phyloP scores from a whole-genome alignment of 768 basidiomycete genomes.

The Naematelia encephala region DNA sequence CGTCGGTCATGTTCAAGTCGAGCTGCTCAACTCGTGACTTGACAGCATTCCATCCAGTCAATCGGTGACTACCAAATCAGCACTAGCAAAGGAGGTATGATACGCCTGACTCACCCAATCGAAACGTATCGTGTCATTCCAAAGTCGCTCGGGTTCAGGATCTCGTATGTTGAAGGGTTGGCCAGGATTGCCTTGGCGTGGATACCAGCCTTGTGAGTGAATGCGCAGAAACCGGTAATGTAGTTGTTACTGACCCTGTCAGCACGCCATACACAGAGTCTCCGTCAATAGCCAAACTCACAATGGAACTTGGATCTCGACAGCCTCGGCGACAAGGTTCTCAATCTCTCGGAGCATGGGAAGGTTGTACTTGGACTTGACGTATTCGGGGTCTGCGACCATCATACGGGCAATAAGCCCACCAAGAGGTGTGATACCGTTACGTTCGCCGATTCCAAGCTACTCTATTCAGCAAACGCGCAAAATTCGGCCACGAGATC shows the following conservation, averaged over 20 bases:
- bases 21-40: constrained; percentile 99
- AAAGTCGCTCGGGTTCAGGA: constrained; percentile 98
- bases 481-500: not conserved
- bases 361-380: constrained; percentile 99
- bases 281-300: too few relatives aligned
- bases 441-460: constrained; percentile 98
- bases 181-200: constrained; percentile 99
- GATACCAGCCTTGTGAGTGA: constrained; percentile 99
- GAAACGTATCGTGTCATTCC: constrained; percentile 96
- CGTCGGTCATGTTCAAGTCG: constrained; percentile 81
- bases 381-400: constrained; percentile 95
- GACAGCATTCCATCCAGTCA: constrained; percentile 99
- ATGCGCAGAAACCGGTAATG: constrained; percentile 93
- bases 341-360: constrained; percentile 96
- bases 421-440: constrained; percentile 96
- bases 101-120: constrained; percentile 59
- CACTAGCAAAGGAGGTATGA: not conserved
- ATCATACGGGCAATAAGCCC: constrained; percentile 93
- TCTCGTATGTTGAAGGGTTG: constrained; percentile 99
- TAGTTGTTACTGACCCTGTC: constrained; percentile 50
- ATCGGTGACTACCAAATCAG: constrained; percentile 64
- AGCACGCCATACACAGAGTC: not conserved
- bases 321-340: constrained; percentile 97
- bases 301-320: constrained; percentile 95
- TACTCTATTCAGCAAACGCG: constrained; percentile 45